Conservation (phyloP, 352 stramenopile species). For the Globisporangium emineosum region DNA sequence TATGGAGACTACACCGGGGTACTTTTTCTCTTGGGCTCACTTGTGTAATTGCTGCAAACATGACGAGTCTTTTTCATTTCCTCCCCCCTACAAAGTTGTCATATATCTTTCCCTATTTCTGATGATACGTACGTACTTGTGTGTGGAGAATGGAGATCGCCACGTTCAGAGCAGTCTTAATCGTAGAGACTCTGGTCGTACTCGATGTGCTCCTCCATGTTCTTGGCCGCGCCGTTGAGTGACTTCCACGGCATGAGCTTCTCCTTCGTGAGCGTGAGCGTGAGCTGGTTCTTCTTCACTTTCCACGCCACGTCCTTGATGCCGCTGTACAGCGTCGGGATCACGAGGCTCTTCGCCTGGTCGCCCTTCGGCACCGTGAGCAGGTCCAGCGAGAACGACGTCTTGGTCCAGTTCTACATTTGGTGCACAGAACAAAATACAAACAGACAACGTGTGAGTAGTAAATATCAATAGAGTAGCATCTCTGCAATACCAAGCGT, state of each 20-base stretch:
- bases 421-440: constrained; percentile 1
- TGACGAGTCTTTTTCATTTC: neutral
- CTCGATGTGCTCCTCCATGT: constrained; percentile 81
- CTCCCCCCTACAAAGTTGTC: neutral
- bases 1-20: neutral
- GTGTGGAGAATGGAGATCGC: neutral
- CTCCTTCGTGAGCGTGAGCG: constrained; percentile 67
- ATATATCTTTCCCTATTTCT: neutral
- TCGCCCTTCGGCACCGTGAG: constrained; percentile 33
- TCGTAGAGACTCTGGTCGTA: constrained; percentile 84
- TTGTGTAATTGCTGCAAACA: neutral
- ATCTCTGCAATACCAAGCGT: constrained; percentile 8
- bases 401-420: constrained; percentile 73
- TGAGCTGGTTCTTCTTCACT: constrained; percentile 54
- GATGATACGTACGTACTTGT: neutral
- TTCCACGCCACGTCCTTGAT: constrained; percentile 70
- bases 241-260: constrained; percentile 62
- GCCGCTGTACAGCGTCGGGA: constrained; percentile 63
- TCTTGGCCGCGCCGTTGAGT: constrained; percentile 78
- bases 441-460: neutral
- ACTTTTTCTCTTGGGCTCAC: neutral
- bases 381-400: constrained; percentile 72
- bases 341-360: constrained; percentile 63
- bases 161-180: too few species aligned
- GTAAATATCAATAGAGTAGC: neutral